Percentiles rank a stretch among this genome's conserved stretches.
Evolutionary conservation across 345 rosid genomes (phyloP).

Genomic region (Acer campestre): DNA sequence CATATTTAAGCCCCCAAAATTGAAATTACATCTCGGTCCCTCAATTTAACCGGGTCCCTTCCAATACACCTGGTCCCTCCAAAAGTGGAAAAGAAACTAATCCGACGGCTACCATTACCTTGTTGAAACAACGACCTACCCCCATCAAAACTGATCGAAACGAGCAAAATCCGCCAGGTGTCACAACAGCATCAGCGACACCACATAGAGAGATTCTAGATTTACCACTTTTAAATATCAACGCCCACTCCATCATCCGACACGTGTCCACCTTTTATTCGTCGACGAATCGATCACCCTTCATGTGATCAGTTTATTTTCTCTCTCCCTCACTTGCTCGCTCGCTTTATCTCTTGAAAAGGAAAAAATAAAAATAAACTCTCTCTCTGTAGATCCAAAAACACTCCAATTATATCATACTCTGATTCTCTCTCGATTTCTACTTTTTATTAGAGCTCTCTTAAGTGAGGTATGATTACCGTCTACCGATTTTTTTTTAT

Average conservation of each 20-base stretch:
- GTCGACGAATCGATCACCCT: slow-evolving; percentile 17
- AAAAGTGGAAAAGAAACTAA: not conserved
- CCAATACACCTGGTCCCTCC: not conserved
- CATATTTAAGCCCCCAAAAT: no score
- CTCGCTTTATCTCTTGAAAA: not conserved
- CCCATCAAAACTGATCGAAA: not conserved
- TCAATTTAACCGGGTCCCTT: not conserved
- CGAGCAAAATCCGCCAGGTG: slow-evolving; percentile 25
- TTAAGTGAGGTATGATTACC: slow-evolving; percentile 1
- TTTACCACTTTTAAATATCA: slow-evolving; percentile 22
- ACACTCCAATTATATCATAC: not conserved
- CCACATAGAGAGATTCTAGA: slow-evolving; percentile 20
- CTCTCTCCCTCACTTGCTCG: slow-evolving; percentile 1
- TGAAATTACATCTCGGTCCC: not conserved
- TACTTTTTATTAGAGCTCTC: slow-evolving; percentile 15
- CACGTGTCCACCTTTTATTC: slow-evolving; percentile 34
- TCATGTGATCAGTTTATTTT: slow-evolving; percentile 39
- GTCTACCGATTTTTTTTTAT: not conserved
- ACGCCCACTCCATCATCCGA: not conserved
- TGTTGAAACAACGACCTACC: not conserved
- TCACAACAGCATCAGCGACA: slow-evolving; percentile 14
- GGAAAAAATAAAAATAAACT: not conserved
- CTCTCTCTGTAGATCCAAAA: slow-evolving; percentile 37
- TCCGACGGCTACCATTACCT: slow-evolving; percentile 3
- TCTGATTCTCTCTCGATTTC: slow-evolving; percentile 21